Evolutionary conservation across 2,329 filamentous ascomycete genomes (phyloP).

Genomic region (Malbranchea cinnamomea): DNA sequence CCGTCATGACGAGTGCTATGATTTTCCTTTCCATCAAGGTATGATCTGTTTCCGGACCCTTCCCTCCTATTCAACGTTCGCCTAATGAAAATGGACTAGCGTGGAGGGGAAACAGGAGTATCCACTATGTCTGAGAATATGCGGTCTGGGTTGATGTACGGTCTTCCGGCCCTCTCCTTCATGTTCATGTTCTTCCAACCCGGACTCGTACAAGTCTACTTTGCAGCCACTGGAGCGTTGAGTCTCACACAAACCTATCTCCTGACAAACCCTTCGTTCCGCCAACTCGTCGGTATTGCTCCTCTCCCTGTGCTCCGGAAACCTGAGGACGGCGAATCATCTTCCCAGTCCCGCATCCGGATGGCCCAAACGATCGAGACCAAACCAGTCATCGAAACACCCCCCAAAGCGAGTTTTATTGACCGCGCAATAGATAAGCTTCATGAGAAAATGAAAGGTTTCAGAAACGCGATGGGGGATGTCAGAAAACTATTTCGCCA

Average conservation of each 20-base stretch:
- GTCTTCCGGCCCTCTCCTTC: slow-evolving; percentile 39
- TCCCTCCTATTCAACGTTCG: slow-evolving; percentile 1
- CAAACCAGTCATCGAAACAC: slow-evolving; percentile 5
- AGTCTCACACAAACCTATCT: slow-evolving; percentile 30
- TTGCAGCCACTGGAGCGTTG: slow-evolving; percentile 31
- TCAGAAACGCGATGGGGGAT: too few relatives aligned
- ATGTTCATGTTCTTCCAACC: slow-evolving; percentile 41
- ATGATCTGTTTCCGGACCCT: slow-evolving; percentile 15
- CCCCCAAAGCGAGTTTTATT: slow-evolving; percentile 15
- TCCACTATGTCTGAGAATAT: slow-evolving; percentile 20
- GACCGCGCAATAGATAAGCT: slow-evolving; percentile 22
- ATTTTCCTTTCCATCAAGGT: slow-evolving; percentile 47
- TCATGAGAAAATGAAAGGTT: slow-evolving; percentile 12
- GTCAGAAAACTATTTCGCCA: too few relatives aligned
- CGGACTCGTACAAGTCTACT: slow-evolving; percentile 47
- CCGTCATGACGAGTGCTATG: slow-evolving; percentile 41
- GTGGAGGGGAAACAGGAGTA: slow-evolving; percentile 22
- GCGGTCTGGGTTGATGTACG: slow-evolving; percentile 21
- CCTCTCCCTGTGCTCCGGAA: slow-evolving; percentile 8
- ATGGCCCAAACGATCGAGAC: slow-evolving; percentile 6
- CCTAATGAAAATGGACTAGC: slow-evolving; percentile 10
- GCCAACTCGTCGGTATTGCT: slow-evolving; percentile 16
- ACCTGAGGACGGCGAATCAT: slow-evolving; percentile 2
- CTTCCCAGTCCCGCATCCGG: slow-evolving; percentile 5
- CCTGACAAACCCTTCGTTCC: slow-evolving; percentile 24